Conservation (phyloP, 2,329 filamentous ascomycete genomes). For the Colletotrichum horii region DNA sequence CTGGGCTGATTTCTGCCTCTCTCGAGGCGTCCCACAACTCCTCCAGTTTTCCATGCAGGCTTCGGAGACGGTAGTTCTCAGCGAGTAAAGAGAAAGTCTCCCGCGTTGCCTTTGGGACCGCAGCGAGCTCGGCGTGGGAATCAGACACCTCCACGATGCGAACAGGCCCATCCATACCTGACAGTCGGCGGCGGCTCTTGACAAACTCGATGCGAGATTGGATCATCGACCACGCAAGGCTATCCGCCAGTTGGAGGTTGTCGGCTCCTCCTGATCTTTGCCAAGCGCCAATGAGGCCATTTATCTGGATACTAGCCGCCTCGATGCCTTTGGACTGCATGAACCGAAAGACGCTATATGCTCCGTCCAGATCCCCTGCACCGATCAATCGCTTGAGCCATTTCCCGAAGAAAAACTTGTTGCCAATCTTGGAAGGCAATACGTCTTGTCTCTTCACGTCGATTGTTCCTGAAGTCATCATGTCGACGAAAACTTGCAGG, state of each 20-base stretch:
- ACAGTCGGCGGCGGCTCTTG: constrained; percentile 45
- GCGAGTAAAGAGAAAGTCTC: constrained; percentile 82
- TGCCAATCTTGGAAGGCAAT: constrained; percentile 59
- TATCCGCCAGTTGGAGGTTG: constrained; percentile 66
- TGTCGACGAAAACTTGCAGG: constrained; percentile 82
- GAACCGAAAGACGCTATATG: constrained; percentile 73
- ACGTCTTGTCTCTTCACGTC: constrained; percentile 46
- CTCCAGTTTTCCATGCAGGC: constrained; percentile 61
- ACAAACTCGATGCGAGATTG: constrained; percentile 69
- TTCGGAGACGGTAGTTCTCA: constrained; percentile 71
- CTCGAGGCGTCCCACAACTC: constrained; percentile 67
- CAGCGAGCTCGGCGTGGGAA: constrained; percentile 6
- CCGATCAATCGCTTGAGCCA: constrained; percentile 88
- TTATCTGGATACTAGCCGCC: constrained; percentile 77
- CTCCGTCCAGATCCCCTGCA: constrained; percentile 72
- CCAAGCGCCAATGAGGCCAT: constrained; percentile 82
- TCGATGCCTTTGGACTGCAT: constrained; percentile 74
- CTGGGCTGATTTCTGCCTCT: constrained; percentile 68
- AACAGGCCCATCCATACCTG: constrained; percentile 28
- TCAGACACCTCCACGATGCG: constrained; percentile 26
- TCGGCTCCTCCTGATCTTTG: constrained; percentile 65
- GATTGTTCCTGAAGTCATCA: constrained; percentile 73
- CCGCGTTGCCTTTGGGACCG: constrained; percentile 65
- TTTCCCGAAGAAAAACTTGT: constrained; percentile 85
- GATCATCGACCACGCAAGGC: constrained; percentile 79